Conservation (phyloP, 345 rosid species). For the Brassica incana region DNA sequence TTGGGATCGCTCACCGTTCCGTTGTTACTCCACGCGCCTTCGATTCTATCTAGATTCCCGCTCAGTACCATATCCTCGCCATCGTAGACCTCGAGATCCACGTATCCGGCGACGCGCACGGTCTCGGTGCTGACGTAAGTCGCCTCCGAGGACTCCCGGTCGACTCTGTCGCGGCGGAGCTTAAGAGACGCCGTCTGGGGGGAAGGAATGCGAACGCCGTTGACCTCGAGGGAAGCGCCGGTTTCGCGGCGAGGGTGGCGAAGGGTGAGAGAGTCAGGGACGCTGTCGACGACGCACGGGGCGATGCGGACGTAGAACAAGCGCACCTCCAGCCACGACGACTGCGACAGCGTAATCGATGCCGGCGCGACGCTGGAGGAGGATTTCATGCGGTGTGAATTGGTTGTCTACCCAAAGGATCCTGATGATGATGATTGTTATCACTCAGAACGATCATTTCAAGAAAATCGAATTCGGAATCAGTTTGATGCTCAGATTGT, state of each 20-base stretch:
- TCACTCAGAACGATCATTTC: not conserved
- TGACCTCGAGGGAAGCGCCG: conserved; percentile 75
- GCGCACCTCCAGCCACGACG: conserved; percentile 87
- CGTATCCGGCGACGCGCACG: conserved; percentile 75
- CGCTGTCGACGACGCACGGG: conserved; percentile 56
- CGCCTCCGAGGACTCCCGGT: conserved; percentile 75
- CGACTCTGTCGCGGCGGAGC: conserved; percentile 77
- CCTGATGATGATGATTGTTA: conserved; percentile 28
- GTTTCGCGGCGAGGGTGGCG: conserved; percentile 69
- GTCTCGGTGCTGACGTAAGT: conserved; percentile 83
- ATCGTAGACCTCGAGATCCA: conserved; percentile 77
- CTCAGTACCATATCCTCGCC: conserved; percentile 56
- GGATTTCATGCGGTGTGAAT: conserved; percentile 42
- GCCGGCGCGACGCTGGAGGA: conserved; percentile 14
- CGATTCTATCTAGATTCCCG: conserved; percentile 78
- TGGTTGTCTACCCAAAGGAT: conserved; percentile 39
- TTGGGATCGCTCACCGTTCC: conserved; percentile 47
- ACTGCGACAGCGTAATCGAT: conserved; percentile 30
- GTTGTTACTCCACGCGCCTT: conserved; percentile 54
- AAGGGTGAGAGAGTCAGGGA: conserved; percentile 69
- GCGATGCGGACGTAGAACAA: conserved; percentile 78
- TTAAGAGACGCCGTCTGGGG: conserved; percentile 55
- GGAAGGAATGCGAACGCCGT: conserved; percentile 69
- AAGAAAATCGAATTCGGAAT: not conserved
- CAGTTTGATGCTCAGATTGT: not conserved